phyloP scores from a whole-genome alignment of 177 flowering plant genomes.

The Telopea speciosissima region DNA sequence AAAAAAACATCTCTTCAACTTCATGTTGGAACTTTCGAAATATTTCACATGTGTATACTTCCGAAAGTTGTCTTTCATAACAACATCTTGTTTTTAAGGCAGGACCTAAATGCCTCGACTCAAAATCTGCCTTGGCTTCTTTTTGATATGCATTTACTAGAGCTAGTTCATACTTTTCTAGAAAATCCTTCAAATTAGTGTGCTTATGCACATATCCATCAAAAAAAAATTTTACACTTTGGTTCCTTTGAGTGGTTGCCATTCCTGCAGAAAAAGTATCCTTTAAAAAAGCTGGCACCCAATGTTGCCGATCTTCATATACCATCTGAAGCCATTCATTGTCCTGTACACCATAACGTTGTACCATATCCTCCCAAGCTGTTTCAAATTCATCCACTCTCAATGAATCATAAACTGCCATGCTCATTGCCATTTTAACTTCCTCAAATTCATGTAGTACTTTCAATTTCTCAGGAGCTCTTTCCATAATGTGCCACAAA shows the following conservation, averaged over 20 bases:
- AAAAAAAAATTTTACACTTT: constrained; percentile 32
- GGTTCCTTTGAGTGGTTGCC: constrained; percentile 28
- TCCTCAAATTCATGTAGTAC: background rate
- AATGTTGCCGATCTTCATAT: constrained; percentile 49
- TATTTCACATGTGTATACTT: constrained; percentile 40
- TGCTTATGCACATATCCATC: constrained; percentile 37
- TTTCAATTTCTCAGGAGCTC: background rate
- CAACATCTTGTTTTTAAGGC: constrained; percentile 35
- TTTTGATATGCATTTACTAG: constrained; percentile 39
- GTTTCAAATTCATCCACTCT: constrained; percentile 63
- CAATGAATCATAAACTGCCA: constrained; percentile 1
- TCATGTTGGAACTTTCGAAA: constrained; percentile 46
- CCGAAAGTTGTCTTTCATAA: constrained; percentile 47
- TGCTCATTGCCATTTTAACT: background rate
- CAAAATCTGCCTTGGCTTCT: constrained; percentile 41
- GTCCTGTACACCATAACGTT: constrained; percentile 36
- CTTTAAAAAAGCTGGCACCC: constrained; percentile 61
- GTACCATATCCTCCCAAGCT: constrained; percentile 54
- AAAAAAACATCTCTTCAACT: constrained; percentile 47
- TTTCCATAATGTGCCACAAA: background rate
- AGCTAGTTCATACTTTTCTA: constrained; percentile 45
- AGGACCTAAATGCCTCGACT: constrained; percentile 33
- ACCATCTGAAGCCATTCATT: constrained; percentile 41
- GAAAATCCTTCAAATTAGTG: constrained; percentile 51
- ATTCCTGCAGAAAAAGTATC: constrained; percentile 56